Base-by-base conservation (phyloP, 2,329 filamentous ascomycete species). In the Aspergillus tanneri region DNA sequence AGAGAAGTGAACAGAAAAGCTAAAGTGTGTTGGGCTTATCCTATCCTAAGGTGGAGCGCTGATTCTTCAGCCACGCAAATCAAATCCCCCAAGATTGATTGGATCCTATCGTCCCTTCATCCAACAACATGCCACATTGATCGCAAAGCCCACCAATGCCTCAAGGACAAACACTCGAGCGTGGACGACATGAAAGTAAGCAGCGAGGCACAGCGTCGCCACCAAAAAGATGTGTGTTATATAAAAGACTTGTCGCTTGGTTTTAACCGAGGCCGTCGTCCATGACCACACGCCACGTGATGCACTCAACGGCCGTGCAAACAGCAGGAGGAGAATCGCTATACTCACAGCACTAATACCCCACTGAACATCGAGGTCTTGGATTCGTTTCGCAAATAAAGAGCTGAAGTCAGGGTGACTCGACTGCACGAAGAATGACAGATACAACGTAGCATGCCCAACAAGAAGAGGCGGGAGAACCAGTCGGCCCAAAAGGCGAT, bases 401-500 rank as follows among this genome's bases (percentile, higher is more conserved):
- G 56, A 61, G 8, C 65, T 54, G 24, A 63, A 71, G 1, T 60
- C 62, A 1, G 68, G 69, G 43, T 69, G 57, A 12, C 65, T 68
- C 2, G 73, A 72, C 46, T 75, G 70, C 48, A 78, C 58, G 61
- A 82, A 85, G 66, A 83, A 83, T 42, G 75, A 72, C 19, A 83
- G 53, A 54, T 85, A 85, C 50, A 84, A 71, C 0, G 63, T 53
- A 1, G 74, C 77, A 61, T 85, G 82, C 3, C 72, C 59, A 25
- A 71, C 61, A 43, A 84, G 72, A 2, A 85, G 63, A 10, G 75
- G 55, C 10, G 72, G 72, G 34, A 82, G 69, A 11, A 77, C 63
- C 45, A 82, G 69, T 1, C 80, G 76, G 10, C 81, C 81, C 23
- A 83, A 74, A 4, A 82, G 68, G 43, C 82, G 78, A 56, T 85